Percentiles rank a stretch among this genome's conserved stretches.
phyloP scores from a whole-genome alignment of 306 rosid genomes.

The Prunus padus region DNA sequence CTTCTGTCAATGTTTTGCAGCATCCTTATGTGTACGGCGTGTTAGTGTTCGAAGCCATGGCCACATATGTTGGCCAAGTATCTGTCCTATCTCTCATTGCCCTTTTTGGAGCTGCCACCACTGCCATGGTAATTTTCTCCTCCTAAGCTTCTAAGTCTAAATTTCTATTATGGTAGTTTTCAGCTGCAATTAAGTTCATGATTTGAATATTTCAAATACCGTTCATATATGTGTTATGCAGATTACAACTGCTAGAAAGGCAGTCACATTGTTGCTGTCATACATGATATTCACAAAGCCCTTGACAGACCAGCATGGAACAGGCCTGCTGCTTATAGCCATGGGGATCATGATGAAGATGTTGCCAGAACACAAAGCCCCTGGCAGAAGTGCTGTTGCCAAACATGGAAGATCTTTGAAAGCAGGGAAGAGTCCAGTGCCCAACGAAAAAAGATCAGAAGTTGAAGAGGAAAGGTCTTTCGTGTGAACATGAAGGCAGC shows the following conservation, averaged over 20 bases:
- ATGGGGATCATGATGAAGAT: constrained; percentile 56
- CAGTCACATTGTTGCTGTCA: constrained; percentile 59
- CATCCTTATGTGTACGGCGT: constrained; percentile 61
- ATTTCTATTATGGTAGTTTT: neutral
- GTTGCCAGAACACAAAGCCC: constrained; percentile 41
- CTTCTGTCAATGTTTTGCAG: constrained; percentile 27
- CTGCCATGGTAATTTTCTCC: constrained; percentile 46
- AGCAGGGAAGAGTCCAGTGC: constrained; percentile 1
- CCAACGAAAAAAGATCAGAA: constrained; percentile 8
- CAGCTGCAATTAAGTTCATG: no score
- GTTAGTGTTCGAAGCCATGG: constrained; percentile 58
- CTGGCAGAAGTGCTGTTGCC: constrained; percentile 3
- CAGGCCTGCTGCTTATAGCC: constrained; percentile 53
- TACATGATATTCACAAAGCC: constrained; percentile 70
- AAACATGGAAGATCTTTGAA: constrained; percentile 20
- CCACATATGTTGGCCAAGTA: constrained; percentile 57
- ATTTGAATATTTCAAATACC: no score
- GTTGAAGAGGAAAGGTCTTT: constrained; percentile 33
- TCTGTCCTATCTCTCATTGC: constrained; percentile 58
- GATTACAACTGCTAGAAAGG: constrained; percentile 68
- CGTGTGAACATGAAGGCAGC: constrained; percentile 23
- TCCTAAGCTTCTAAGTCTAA: neutral
- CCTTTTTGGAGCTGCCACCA: constrained; percentile 57
- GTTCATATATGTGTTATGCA: constrained; percentile 10
- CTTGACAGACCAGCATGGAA: constrained; percentile 59